Base-by-base conservation (phyloP, 2,329 filamentous ascomycete species). In the Cercospora sojina region DNA sequence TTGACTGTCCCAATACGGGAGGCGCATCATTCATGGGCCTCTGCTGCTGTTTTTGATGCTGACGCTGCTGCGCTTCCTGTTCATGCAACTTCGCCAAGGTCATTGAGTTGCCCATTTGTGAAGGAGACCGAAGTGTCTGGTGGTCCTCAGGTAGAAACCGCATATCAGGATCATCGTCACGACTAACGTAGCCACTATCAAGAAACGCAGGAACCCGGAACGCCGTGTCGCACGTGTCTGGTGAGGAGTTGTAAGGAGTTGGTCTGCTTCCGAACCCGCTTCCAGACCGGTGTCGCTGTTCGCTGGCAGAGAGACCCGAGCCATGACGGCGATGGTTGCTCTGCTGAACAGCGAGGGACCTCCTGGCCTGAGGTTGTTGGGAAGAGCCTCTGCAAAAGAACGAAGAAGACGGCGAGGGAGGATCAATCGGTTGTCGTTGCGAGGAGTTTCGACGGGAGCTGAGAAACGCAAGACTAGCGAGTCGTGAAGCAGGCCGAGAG, bases 181-280 rank as follows among this genome's bases (percentile, higher is more conserved):
- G 60, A 63, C 47, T 56, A 57, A 57, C 60, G 60, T 63, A 57
- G 60, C 60, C 60, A 57, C 60, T 63, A 55, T 63, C 60, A 57
- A 51, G 25, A 63, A 57, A 31, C 49, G 51, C 60, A 63, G 60
- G 60, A 63, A 63, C 23, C 51, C 60, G 49, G 60, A 63, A 63
- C 20, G 49, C 25, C 32, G 31, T 23, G 31, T 41, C 32, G 32
- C n/a, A 56, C 9, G 38, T 51, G 25, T 43, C 38, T 27, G 18
- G 31, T 25, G 35, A 27, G 58, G 58, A 27, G 23, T 49, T 18
- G 27, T 60, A 20, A 60, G 58, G 20, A 60, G 58, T 41, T 51
- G 35, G 41, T 55, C 60, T n/a, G 32, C 20, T 57, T 63, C 49
- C 32, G 53, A 57, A 12, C 29, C 47, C 51, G 49, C 60, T 43